Evolutionary conservation across 2,329 filamentous ascomycete genomes (phyloP).

Genomic region (Diaporthe vexans): DNA sequence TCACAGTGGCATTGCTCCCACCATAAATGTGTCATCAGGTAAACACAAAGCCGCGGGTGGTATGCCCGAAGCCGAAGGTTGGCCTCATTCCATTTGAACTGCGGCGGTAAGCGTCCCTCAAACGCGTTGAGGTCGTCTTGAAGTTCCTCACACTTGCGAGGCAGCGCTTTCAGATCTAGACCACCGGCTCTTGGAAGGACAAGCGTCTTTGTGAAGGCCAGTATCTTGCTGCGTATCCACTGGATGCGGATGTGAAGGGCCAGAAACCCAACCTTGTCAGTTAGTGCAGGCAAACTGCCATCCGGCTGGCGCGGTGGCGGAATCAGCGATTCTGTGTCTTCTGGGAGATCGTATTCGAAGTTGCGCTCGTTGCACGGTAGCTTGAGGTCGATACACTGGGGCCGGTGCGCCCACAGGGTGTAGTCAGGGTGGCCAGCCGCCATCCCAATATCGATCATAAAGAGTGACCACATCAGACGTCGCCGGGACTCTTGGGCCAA

Average conservation of each 20-base stretch:
- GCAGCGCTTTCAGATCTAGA: slow-evolving; percentile 60
- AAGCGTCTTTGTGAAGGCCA: slow-evolving; percentile 66
- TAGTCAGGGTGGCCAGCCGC: slow-evolving; percentile 62
- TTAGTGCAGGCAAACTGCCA: slow-evolving; percentile 58
- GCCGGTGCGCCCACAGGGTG: slow-evolving; percentile 57
- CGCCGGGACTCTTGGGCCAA: slow-evolving; percentile 60
- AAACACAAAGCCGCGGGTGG: slow-evolving; percentile 69
- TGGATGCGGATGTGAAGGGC: slow-evolving; percentile 70
- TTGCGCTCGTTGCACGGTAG: slow-evolving; percentile 65
- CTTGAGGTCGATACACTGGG: slow-evolving; percentile 59
- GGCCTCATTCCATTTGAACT: slow-evolving; percentile 70
- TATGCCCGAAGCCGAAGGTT: slow-evolving; percentile 69
- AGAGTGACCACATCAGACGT: slow-evolving; percentile 64
- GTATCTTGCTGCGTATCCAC: slow-evolving; percentile 67
- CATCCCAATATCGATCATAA: slow-evolving; percentile 62
- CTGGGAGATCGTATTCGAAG: slow-evolving; percentile 70
- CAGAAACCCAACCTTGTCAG: slow-evolving; percentile 68
- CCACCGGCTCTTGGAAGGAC: slow-evolving; percentile 54
- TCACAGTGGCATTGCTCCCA: slow-evolving; percentile 72
- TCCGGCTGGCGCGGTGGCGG: slow-evolving; percentile 57
- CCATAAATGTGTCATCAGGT: slow-evolving; percentile 72
- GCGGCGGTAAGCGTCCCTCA: slow-evolving; percentile 65
- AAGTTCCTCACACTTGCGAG: slow-evolving; percentile 63
- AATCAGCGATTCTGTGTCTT: slow-evolving; percentile 66
- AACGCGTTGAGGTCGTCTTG: slow-evolving; percentile 62